Conservation (phyloP, 1,284 basidiomycete genomes). For the Acaromyces ingoldii region DNA sequence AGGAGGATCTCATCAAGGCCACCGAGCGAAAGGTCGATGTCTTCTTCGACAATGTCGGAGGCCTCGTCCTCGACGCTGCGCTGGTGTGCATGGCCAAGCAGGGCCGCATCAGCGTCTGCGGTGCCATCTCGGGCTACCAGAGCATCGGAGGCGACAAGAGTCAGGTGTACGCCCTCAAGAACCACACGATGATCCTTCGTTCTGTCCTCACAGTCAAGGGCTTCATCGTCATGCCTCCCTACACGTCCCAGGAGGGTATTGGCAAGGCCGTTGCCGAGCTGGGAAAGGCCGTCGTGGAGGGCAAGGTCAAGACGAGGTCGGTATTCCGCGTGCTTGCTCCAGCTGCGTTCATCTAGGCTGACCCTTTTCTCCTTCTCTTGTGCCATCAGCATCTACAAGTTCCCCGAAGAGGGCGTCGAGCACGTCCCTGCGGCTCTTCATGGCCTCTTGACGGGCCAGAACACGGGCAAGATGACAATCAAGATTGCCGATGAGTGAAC, state of each 20-base stretch:
- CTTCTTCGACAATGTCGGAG: slow-evolving; percentile 9
- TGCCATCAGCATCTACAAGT: neutral
- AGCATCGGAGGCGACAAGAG: neutral
- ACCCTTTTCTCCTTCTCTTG: too few relatives aligned
- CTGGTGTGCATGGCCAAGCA: neutral
- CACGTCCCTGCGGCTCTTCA: neutral
- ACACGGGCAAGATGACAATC: slow-evolving; percentile 2
- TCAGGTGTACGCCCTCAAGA: neutral
- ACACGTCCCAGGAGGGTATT: neutral
- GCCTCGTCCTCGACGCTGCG: slow-evolving; percentile 4
- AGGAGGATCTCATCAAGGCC: neutral
- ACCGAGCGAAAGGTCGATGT: neutral
- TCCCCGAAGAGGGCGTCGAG: slow-evolving; percentile 3
- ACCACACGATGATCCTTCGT: neutral
- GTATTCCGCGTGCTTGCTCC: too few relatives aligned
- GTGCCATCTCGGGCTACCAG: slow-evolving; percentile 1
- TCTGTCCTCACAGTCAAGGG: neutral
- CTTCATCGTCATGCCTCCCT: neutral
- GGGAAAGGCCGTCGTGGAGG: neutral
- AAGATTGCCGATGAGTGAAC: too few relatives aligned
- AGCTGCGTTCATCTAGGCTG: too few relatives aligned
- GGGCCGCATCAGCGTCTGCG: slow-evolving; percentile 5
- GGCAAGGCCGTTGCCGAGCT: neutral
- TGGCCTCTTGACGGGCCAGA: neutral
- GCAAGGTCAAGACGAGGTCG: neutral